Evolutionary conservation across 805 yeast species (phyloP), one percentile per base, ranked within the genome.

Genomic region (Yamadazyma nakazawae): DNA sequence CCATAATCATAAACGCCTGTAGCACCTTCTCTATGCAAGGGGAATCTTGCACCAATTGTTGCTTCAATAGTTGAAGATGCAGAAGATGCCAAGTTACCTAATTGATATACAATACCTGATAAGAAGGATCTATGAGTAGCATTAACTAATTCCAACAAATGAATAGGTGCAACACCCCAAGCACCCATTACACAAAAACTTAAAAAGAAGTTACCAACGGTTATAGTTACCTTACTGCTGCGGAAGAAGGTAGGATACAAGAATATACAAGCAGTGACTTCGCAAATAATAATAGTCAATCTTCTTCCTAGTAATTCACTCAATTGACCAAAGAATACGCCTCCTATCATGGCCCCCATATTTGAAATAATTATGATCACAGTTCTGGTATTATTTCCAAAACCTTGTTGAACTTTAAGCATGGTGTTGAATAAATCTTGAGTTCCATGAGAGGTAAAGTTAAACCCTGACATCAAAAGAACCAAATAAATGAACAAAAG

Each of bases 11-110:
- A 79, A 5, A 24, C 32, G 10, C 43, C 54, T 16, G 47, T 51
- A 1, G 56, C 60, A 8, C 46, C 55, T 10, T 55, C 51, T 6
- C 51, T 46, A 2, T 46, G 37, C 25, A 82, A 55, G 2, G 88
- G 89, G 70, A 82, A 85, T 43, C 69, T 63, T 28, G 71, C 72
- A 24, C 90, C 85, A 37, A 82, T 65, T n/a, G 73, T 68, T 2
- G 88, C 69, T 62, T 84, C 88, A 51, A 84, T 84, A 5, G 91
- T 84, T 16, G 85, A 75, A 2, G 86, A 78, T 1, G 88, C 89
- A 17, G 85, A 76, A 4, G 87, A 79, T 0, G 84, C 86, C 57
- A 85, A 73, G 61, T 84, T 84, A 67, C 90, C 90, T 48, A 84
- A 73, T 64, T 84, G 90, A 59, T 84, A 84, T 9, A 81, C 74